Base-by-base conservation (phyloP, 2,329 filamentous ascomycete species). In the Fusarium neocosmosporiellum region DNA sequence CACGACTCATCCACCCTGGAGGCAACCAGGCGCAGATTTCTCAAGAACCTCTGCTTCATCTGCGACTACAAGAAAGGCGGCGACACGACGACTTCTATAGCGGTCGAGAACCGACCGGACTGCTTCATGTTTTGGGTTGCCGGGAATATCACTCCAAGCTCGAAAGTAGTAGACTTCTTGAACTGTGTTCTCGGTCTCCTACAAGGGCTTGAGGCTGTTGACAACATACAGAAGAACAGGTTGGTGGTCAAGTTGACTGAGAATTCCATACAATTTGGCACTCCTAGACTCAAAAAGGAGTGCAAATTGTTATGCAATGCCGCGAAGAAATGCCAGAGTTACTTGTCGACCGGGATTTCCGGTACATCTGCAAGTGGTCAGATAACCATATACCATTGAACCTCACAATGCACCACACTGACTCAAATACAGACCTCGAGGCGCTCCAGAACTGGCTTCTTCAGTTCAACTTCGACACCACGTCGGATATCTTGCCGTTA, bases 31-130 rank as follows among this genome's bases (percentile, higher is more conserved):
- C 74, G 71, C 5, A 70, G 79, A 2, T 83, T 87, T 29, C 76
- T 85, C 1, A 77, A 80, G 5, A 81, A 82, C 31, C 73, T 88
- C 2, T 80, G 84, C 10, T 86, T 83, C 70, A 70, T 88, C 8
- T 87, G 85, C 67, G 86, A 87, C 63, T 82, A 82, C 55, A 69
- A 78, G 0, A 87, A 86, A 68, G 86, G 86, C 0, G 86, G 86
- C 3, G 70, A 78, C 3, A 82, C 82, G 0, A 84, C 82, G n/a
- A 83, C 86, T 0, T 81, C 86, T 0, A 81, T 88, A 29, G 85
- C 80, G 0, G 71, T 86, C 1, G 81, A 88, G 66, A 75, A 82
- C 0, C 66, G 48, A 0, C 39, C 72, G 1, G 65, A 80, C 0
- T 70, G 72, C n/a, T 81, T 80, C 59, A 76, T 80, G 3, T 85